Percentiles rank a stretch among this genome's conserved stretches.
Evolutionary conservation across 2,329 filamentous ascomycete species (phyloP).

Genomic region (Cordyceps farinosa): DNA sequence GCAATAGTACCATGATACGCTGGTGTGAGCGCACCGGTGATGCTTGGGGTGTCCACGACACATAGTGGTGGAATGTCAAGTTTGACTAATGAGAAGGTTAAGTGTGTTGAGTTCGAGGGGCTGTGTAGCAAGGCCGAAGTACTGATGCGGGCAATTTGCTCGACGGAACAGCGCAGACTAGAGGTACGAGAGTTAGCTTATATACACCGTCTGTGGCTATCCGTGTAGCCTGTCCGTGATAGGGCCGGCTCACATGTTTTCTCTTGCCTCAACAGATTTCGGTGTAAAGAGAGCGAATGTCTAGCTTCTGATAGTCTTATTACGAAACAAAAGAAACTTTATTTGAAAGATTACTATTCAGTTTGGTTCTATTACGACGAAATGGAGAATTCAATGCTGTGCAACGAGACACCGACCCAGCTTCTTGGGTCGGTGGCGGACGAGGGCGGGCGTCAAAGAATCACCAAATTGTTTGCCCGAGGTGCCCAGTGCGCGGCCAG

Average conservation of each 20-base stretch:
- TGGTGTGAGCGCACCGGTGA: conserved; percentile 53
- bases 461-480: not conserved
- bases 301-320: not conserved
- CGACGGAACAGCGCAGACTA: not conserved
- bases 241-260: not conserved
- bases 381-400: conserved; percentile 11
- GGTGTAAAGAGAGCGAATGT: not conserved
- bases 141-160: not conserved
- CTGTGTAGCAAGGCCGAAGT: not conserved
- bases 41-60: conserved; percentile 52
- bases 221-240: conserved; percentile 3
- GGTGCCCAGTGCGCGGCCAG: not conserved
- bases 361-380: not conserved
- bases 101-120: not conserved
- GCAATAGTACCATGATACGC: conserved; percentile 54
- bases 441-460: not conserved
- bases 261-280: not conserved
- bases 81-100: not conserved
- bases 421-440: not conserved
- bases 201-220: conserved; percentile 11
- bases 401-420: conserved; percentile 12
- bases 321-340: not conserved
- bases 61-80: conserved; percentile 35
- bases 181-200: not conserved
- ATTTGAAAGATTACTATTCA: conserved; percentile 3